Conservation (phyloP, 139 green algal species). For the Microglena sp. region DNA sequence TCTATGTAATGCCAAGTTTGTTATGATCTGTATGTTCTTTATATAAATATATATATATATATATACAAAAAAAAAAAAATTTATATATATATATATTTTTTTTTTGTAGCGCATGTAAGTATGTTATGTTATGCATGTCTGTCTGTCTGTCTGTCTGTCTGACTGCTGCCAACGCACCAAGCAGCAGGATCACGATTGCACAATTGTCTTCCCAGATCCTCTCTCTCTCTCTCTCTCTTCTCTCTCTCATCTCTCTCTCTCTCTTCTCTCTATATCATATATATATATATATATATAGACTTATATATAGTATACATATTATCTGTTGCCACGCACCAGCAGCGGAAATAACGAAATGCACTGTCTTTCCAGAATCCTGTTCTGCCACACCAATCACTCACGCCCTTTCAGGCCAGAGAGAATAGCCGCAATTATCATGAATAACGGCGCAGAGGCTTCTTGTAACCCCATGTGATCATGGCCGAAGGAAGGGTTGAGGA, state of each 20-base stretch:
- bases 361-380: background rate
- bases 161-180: constrained; percentile 23
- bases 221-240: constrained; percentile 90
- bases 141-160: background rate
- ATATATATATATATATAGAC: no score
- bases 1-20: no score
- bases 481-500: no score
- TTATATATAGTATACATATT: no score
- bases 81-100: no score
- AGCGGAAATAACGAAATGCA: background rate
- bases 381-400: background rate
- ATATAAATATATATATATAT: background rate
- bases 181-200: constrained; percentile 95
- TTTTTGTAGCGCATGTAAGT: background rate
- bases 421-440: no score
- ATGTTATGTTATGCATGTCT: background rate
- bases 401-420: background rate
- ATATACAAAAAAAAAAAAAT: no score
- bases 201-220: constrained; percentile 93
- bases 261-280: background rate
- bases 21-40: no score
- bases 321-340: background rate
- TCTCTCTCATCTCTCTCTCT: constrained; percentile 13
- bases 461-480: no score
- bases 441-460: no score